Conservation (phyloP, 1,284 basidiomycete species). For the Leccinum fallax region DNA sequence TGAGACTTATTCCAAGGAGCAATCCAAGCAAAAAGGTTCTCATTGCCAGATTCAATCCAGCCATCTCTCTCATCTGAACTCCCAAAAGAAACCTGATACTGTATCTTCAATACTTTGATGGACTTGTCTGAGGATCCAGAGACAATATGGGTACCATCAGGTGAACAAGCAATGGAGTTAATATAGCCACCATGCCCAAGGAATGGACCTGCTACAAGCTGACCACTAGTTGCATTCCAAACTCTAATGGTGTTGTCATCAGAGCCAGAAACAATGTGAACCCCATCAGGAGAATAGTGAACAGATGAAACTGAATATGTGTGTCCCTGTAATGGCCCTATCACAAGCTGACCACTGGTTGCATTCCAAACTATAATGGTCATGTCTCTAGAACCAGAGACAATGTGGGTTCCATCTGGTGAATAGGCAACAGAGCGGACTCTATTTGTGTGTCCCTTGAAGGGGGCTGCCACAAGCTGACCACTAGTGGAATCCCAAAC, state of each 20-base stretch:
- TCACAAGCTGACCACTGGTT: not conserved
- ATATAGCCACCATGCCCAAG: too few species aligned
- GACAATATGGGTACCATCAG: not conserved
- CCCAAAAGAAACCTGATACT: not conserved
- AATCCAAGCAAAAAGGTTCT: not conserved
- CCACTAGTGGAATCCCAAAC: too few species aligned
- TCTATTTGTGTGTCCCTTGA: not conserved
- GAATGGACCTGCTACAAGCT: too few species aligned
- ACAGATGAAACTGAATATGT: not conserved
- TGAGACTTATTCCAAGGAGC: not conserved
- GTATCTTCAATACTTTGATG: not conserved
- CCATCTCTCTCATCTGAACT: not conserved
- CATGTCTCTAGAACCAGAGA: not conserved
- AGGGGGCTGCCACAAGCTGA: not conserved
- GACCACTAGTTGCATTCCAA: too few species aligned
- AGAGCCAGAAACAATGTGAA: too few species aligned
- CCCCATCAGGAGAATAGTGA: not conserved
- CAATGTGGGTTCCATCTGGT: not conserved
- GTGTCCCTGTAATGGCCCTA: not conserved
- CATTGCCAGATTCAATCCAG: not conserved
- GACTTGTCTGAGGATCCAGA: not conserved
- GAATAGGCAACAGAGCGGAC: not conserved
- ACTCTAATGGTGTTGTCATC: too few species aligned
- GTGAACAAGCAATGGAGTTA: accelerated
- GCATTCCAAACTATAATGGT: not conserved